Evolutionary conservation across 176 grass and related monocot genomes (phyloP).

Genomic region (Calamus simplicifolius): DNA sequence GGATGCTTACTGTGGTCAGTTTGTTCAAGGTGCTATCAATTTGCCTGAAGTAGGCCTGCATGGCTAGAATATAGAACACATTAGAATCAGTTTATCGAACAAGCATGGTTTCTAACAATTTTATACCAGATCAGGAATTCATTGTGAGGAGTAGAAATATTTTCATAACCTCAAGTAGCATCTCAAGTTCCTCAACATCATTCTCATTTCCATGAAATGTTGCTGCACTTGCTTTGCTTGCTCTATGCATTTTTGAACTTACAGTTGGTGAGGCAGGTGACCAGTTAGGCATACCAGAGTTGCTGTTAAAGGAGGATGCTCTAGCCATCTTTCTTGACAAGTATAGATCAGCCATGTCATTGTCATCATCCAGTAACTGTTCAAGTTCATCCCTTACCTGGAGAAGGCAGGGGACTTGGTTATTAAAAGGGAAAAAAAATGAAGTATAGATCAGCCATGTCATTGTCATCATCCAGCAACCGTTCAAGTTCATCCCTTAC

Average conservation of each 20-base stretch:
- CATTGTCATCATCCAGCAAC: constrained; percentile 22
- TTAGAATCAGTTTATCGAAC: not conserved
- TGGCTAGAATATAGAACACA: not conserved
- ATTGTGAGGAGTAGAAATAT: not conserved
- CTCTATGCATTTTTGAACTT: constrained; percentile 4
- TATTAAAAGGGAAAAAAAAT: not conserved
- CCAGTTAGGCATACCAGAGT: not conserved
- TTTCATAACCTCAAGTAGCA: constrained; percentile 21
- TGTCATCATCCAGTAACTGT: constrained; percentile 21
- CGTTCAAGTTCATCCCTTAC: constrained; percentile 25
- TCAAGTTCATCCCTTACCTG: constrained; percentile 27
- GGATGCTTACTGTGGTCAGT: constrained; percentile 16
- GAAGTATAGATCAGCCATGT: constrained; percentile 21
- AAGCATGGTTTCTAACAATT: not conserved
- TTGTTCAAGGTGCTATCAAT: constrained; percentile 20
- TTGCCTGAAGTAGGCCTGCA: constrained; percentile 24
- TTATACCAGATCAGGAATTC: no score
- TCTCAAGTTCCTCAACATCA: constrained; percentile 26
- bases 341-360: constrained; percentile 22
- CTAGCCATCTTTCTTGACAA: constrained; percentile 10
- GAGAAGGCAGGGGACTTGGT: not conserved
- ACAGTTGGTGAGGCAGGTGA: not conserved
- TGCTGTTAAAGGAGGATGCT: not conserved
- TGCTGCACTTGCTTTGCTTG: constrained; percentile 12
- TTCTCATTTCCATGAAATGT: constrained; percentile 16